Conservation (phyloP, 202 grass and related monocot genomes). For the Dendrocalamus latiflorus region DNA sequence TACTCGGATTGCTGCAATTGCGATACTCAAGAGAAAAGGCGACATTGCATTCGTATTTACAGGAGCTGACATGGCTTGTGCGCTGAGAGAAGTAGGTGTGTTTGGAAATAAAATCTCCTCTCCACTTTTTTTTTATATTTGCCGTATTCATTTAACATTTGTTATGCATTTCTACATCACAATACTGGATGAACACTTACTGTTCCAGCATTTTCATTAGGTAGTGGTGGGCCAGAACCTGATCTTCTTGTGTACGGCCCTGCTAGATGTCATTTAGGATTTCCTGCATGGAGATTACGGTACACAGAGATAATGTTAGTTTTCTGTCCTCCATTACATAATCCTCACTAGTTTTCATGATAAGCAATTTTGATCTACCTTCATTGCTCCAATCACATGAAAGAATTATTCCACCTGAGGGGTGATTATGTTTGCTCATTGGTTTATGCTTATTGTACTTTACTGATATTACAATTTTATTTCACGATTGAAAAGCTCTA, state of each 20-base stretch:
- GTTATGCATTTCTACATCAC: background rate
- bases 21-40: slow-evolving; percentile 10
- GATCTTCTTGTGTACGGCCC: slow-evolving; percentile 77
- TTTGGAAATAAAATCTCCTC: background rate
- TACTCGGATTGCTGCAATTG: background rate
- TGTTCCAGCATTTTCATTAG: slow-evolving; percentile 37
- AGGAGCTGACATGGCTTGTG: slow-evolving; percentile 50
- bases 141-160: background rate
- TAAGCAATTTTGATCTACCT: background rate
- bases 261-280: slow-evolving; percentile 48
- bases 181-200: slow-evolving; percentile 2
- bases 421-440: background rate
- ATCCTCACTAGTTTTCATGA: background rate
- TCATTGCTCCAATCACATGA: background rate
- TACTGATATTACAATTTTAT: background rate
- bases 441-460: background rate
- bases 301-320: slow-evolving; percentile 83
- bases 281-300: slow-evolving; percentile 77
- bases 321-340: background rate
- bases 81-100: slow-evolving; percentile 58
- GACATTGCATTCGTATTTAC: slow-evolving; percentile 38
- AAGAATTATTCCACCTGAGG: background rate
- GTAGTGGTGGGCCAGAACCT: slow-evolving; percentile 49
- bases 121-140: background rate
- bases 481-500: background rate